These are phyloP conservation scores for Diaporthe vexans DNA, from an alignment of 2,329 filamentous ascomycete genomes.

Conservation along the genomic window DNA sequence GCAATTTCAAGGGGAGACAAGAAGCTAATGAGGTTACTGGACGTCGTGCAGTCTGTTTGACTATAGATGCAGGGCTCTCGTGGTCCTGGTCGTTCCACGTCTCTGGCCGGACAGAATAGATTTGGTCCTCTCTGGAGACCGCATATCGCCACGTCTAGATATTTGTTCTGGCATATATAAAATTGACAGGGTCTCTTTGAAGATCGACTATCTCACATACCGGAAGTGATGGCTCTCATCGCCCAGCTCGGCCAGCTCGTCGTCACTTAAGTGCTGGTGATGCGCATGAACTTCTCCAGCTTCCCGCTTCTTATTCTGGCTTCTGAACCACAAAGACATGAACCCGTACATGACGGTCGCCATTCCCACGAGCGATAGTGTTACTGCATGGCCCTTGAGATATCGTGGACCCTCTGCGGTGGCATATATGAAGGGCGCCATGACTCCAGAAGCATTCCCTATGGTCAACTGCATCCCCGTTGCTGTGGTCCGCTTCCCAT, in stretches of 20 bases:
- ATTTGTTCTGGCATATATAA: neutral
- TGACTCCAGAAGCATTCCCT: constrained; percentile 79
- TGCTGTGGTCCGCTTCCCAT: constrained; percentile 81
- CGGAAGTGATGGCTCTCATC: constrained; percentile 66
- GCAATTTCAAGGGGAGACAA: neutral
- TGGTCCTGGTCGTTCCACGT: neutral
- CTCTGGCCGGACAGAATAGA: neutral
- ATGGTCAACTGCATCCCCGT: constrained; percentile 79
- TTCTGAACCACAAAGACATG: constrained; percentile 67
- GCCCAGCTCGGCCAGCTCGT: constrained; percentile 64
- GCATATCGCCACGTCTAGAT: neutral
- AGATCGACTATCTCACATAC: constrained; percentile 56
- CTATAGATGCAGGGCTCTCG: neutral
- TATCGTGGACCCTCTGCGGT: constrained; percentile 68
- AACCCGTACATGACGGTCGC: constrained; percentile 65
- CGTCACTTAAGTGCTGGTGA: constrained; percentile 58
- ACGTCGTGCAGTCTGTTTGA: neutral
- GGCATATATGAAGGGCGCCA: constrained; percentile 77
- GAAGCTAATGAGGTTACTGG: neutral
- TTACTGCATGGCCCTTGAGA: constrained; percentile 72
- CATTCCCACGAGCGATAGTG: constrained; percentile 69
- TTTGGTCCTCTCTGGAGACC: neutral
- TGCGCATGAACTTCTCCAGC: constrained; percentile 54
- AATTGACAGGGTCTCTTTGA: neutral
- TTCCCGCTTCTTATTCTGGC: constrained; percentile 62